These are phyloP conservation scores for Pleurotus giganteus DNA, from an alignment of 768 basidiomycete genomes.

Conservation along the genomic window DNA sequence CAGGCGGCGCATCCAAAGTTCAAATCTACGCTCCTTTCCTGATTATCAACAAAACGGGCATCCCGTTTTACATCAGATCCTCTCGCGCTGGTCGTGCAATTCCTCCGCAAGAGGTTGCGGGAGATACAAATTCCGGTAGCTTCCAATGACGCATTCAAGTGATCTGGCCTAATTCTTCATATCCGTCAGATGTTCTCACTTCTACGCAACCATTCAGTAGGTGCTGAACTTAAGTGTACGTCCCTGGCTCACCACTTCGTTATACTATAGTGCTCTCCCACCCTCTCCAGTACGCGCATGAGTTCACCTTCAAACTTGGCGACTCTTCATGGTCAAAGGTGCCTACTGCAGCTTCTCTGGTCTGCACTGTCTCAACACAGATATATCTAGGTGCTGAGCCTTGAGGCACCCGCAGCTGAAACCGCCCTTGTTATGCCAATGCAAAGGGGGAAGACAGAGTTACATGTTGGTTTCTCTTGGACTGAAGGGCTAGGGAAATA, in stretches of 20 bases:
- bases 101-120: conserved; percentile 78
- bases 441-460: conserved; percentile 60
- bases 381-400: conserved; percentile 61
- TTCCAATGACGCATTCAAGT: neutral
- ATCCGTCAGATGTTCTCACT: conserved; percentile 40
- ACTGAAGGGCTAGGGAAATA: conserved; percentile 95
- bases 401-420: conserved; percentile 93
- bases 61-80: conserved; percentile 76
- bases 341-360: neutral
- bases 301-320: conserved; percentile 77
- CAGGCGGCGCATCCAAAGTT: conserved; percentile 94
- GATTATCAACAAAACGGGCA: conserved; percentile 87
- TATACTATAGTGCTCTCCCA: conserved; percentile 76
- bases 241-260: conserved; percentile 8
- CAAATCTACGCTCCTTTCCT: conserved; percentile 92
- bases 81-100: conserved; percentile 59
- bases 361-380: conserved; percentile 4
- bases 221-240: conserved; percentile 33
- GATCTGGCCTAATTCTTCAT: conserved; percentile 13
- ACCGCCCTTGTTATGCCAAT: conserved; percentile 74
- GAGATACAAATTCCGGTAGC: conserved; percentile 66
- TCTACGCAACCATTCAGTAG: conserved; percentile 77
- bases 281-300: conserved; percentile 73
- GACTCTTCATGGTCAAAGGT: conserved; percentile 92
- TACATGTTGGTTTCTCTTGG: conserved; percentile 89